Conservation (phyloP, 2,329 filamentous ascomycete genomes). For the Colletotrichum lini region DNA sequence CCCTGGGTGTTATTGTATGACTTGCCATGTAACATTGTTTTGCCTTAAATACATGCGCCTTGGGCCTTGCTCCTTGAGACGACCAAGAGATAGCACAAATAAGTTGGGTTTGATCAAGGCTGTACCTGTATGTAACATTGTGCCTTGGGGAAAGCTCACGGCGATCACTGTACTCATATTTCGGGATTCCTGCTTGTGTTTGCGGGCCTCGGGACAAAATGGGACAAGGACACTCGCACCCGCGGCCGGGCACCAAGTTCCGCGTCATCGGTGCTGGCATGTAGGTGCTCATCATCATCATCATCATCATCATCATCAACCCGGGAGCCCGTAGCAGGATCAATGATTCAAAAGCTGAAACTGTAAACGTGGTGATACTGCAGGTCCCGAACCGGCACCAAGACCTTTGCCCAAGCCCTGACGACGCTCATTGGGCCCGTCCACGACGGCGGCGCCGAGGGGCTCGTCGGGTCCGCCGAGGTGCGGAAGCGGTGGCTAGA, state of each 20-base stretch:
- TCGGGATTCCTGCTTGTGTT: neutral
- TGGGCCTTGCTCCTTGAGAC: neutral
- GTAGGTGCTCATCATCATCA: constrained; percentile 1
- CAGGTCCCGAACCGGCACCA: constrained; percentile 46
- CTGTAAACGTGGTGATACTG: neutral
- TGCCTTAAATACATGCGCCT: neutral
- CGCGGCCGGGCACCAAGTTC: constrained; percentile 43
- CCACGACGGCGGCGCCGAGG: constrained; percentile 45
- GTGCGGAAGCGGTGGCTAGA: constrained; percentile 42
- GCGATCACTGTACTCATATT: neutral
- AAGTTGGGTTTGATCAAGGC: constrained; percentile 2
- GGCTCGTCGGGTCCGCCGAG: constrained; percentile 39
- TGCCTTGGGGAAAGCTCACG: neutral
- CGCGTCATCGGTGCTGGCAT: constrained; percentile 49
- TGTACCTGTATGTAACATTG: neutral
- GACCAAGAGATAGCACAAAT: neutral
- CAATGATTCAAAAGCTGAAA: neutral
- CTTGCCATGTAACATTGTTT: neutral
- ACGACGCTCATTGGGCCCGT: constrained; percentile 46
- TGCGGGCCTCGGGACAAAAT: constrained; percentile 28
- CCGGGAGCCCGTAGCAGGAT: neutral
- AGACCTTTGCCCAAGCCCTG: constrained; percentile 45
- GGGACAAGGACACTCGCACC: constrained; percentile 46
- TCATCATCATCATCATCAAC: neutral
- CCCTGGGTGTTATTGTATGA: no score